Evolutionary conservation across 805 yeast species (phyloP).

Genomic region (Candida lessepsii): DNA sequence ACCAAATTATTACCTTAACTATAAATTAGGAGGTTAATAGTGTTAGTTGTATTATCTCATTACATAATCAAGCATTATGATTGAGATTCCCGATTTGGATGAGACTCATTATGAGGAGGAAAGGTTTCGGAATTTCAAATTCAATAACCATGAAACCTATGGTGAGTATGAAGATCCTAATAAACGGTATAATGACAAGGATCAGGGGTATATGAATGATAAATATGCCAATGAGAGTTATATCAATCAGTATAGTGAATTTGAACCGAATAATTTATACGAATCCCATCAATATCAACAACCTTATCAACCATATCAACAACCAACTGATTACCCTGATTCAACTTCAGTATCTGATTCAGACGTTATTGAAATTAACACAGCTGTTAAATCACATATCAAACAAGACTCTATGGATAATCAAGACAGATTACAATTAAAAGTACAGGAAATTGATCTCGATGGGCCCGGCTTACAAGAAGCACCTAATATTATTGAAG

Average conservation of each 20-base stretch:
- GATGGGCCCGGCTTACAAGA: constrained; percentile 12
- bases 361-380: constrained; percentile 14
- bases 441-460: constrained; percentile 8
- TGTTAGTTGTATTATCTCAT: too few relatives aligned
- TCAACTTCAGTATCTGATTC: constrained; percentile 6
- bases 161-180: neutral
- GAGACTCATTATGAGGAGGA: constrained; percentile 15
- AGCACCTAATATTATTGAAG: too few relatives aligned
- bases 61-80: constrained; percentile 23
- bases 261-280: too few relatives aligned
- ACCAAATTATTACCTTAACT: too few relatives aligned
- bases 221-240: too few relatives aligned
- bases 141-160: constrained; percentile 13
- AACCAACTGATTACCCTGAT: neutral
- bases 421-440: constrained; percentile 9
- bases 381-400: constrained; percentile 12
- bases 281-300: neutral
- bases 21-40: too few relatives aligned
- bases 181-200: neutral
- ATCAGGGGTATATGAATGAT: too few relatives aligned
- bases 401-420: constrained; percentile 10
- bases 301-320: too few relatives aligned
- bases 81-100: constrained; percentile 45
- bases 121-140: constrained; percentile 3
- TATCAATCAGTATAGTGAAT: neutral